Evolutionary conservation across 1,139 yeast species (phyloP).

Genomic region (Taphrina deformans): DNA sequence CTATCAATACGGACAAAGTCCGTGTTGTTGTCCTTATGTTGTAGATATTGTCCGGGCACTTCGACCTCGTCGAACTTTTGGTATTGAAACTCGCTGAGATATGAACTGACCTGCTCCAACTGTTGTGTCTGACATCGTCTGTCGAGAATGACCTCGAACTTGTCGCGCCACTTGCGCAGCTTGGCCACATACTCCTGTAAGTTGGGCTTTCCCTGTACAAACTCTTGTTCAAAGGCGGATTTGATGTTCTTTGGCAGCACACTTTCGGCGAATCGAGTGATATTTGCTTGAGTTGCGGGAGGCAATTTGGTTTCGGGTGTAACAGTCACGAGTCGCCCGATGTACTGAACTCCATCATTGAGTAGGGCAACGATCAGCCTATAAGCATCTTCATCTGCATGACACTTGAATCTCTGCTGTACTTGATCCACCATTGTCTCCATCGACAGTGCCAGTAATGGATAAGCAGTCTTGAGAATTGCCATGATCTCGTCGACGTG

Average conservation of each 20-base stretch:
- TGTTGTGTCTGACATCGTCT: slow-evolving; percentile 69
- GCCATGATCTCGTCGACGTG: slow-evolving; percentile 95
- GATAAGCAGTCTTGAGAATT: slow-evolving; percentile 92
- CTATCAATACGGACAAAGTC: slow-evolving; percentile 92
- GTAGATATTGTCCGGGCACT: slow-evolving; percentile 91
- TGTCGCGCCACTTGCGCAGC: slow-evolving; percentile 86
- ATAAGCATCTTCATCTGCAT: slow-evolving; percentile 95
- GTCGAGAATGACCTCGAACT: slow-evolving; percentile 88
- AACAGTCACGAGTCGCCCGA: slow-evolving; percentile 76
- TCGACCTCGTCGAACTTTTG: slow-evolving; percentile 97
- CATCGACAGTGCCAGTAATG: slow-evolving; percentile 82
- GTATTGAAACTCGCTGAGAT: slow-evolving; percentile 93
- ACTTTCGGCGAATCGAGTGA: slow-evolving; percentile 87
- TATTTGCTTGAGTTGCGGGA: slow-evolving; percentile 85
- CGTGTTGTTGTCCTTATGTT: slow-evolving; percentile 71
- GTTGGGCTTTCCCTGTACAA: slow-evolving; percentile 83
- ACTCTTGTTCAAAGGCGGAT: slow-evolving; percentile 85
- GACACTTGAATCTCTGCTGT: slow-evolving; percentile 87
- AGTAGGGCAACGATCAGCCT: slow-evolving; percentile 86
- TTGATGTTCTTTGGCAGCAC: slow-evolving; percentile 87
- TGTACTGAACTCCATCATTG: slow-evolving; percentile 89
- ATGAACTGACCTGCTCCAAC: slow-evolving; percentile 89
- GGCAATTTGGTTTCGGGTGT: slow-evolving; percentile 87
- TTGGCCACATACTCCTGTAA: slow-evolving; percentile 81
- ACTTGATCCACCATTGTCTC: slow-evolving; percentile 96